Conservation (phyloP, 164 flowering plant species). For the Kalanchoe fedtschenkoi region DNA sequence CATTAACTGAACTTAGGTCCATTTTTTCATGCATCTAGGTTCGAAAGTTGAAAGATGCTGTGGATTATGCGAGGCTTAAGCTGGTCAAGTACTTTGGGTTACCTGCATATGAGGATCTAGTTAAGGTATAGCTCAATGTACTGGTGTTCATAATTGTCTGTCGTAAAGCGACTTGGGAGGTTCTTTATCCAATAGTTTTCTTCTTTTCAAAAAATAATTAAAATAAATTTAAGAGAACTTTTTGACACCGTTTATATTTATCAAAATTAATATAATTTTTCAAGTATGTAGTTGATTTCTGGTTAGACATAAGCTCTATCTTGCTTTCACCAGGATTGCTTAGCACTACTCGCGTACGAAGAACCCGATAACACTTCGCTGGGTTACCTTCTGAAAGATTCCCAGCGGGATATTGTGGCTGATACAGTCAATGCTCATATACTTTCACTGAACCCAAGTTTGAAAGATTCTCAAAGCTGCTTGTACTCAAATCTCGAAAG, state of each 20-base stretch:
- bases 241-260: too few relatives aligned
- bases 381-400: conserved; percentile 62
- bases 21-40: conserved; percentile 24
- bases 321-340: conserved; percentile 50
- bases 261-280: not conserved
- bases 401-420: conserved; percentile 74
- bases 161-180: too few relatives aligned
- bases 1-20: not conserved
- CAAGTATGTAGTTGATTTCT: not conserved
- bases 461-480: conserved; percentile 39
- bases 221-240: too few relatives aligned
- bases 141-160: not conserved
- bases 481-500: conserved; percentile 68
- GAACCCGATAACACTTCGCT: conserved; percentile 58
- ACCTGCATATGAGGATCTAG: conserved; percentile 32
- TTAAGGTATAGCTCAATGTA: conserved; percentile 42
- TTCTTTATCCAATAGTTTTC: too few relatives aligned
- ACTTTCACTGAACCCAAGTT: conserved; percentile 53
- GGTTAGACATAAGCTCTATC: not conserved
- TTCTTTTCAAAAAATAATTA: too few relatives aligned
- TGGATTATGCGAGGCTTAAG: conserved; percentile 57
- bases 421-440: conserved; percentile 80
- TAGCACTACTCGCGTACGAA: conserved; percentile 80
- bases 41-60: conserved; percentile 69
- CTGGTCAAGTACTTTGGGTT: conserved; percentile 44